Percentiles rank a stretch among this genome's conserved stretches.
phyloP scores from a whole-genome alignment of 2,329 filamentous ascomycete genomes.

The Diplocarpon mali region DNA sequence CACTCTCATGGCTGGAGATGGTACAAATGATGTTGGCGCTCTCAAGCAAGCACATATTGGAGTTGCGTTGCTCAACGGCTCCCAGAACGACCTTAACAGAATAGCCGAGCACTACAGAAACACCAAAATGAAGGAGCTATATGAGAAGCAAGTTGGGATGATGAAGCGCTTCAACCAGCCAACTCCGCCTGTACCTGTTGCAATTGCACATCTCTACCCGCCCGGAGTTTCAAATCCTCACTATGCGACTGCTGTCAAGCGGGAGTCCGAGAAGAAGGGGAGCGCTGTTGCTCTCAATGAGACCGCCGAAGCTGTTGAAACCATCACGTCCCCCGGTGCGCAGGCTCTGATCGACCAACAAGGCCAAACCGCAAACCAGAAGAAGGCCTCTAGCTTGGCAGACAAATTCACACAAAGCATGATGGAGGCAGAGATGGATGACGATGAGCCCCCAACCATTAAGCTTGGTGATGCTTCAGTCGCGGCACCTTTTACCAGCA shows the following conservation, averaged over 20 bases:
- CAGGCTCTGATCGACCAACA: slow-evolving; percentile 45
- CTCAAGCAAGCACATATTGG: slow-evolving; percentile 97
- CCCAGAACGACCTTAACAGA: slow-evolving; percentile 76
- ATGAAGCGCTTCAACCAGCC: slow-evolving; percentile 96
- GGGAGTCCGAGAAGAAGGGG: slow-evolving; percentile 72
- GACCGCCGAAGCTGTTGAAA: slow-evolving; percentile 43
- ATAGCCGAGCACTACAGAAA: slow-evolving; percentile 91
- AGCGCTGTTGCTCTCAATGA: slow-evolving; percentile 42
- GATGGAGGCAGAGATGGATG: slow-evolving; percentile 82
- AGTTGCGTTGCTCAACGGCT: slow-evolving; percentile 90
- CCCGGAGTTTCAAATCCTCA: slow-evolving; percentile 88
- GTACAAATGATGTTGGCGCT: slow-evolving; percentile 95
- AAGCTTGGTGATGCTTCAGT: slow-evolving; percentile 97
- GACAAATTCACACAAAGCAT: slow-evolving; percentile 78
- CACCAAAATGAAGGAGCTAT: slow-evolving; percentile 96
- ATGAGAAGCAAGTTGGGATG: slow-evolving; percentile 86
- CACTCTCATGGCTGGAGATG: slow-evolving; percentile 96
- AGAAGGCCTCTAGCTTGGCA: slow-evolving; percentile 67
- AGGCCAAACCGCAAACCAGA: slow-evolving; percentile 52
- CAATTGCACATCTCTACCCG: slow-evolving; percentile 91
- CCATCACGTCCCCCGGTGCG: slow-evolving; percentile 55
- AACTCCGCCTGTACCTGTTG: slow-evolving; percentile 75
- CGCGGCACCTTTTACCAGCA: slow-evolving; percentile 93
- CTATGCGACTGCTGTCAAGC: slow-evolving; percentile 81
- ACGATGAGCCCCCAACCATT: slow-evolving; percentile 82